phyloP scores from a whole-genome alignment of 176 grass and related monocot species.

The Raddia distichophylla region DNA sequence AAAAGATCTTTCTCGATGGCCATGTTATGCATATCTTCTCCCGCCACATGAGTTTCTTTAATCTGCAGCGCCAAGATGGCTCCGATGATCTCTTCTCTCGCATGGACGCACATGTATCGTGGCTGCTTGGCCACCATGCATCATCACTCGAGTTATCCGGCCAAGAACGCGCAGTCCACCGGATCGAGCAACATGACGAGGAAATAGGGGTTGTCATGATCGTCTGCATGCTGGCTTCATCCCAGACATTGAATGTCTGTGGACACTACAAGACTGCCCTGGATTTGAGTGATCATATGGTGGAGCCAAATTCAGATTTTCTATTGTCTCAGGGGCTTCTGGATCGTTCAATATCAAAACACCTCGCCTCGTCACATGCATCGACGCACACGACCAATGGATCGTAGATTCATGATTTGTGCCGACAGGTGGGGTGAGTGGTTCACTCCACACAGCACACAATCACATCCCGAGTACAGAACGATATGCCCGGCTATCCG shows the following conservation, averaged over 20 bases:
- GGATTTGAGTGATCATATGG: not conserved
- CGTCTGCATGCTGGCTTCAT: not conserved
- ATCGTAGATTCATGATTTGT: not conserved
- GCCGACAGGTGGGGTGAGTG: not conserved
- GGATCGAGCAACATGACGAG: not conserved
- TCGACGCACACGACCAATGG: not conserved
- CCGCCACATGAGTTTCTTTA: not conserved
- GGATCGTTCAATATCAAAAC: not conserved
- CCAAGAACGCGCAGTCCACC: not conserved
- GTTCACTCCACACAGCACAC: constrained; percentile 13
- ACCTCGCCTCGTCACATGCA: constrained; percentile 5
- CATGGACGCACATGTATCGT: not conserved
- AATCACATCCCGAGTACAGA: not conserved
- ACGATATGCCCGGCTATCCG: not conserved
- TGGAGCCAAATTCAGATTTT: not conserved
- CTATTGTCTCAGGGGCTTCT: not conserved
- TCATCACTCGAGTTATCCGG: not conserved
- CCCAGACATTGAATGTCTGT: not conserved
- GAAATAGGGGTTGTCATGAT: not conserved
- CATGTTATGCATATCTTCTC: not conserved
- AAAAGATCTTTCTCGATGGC: constrained; percentile 21
- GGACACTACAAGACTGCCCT: not conserved
- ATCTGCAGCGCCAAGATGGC: not conserved
- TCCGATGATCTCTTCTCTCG: not conserved
- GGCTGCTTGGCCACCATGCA: constrained; percentile 6